Conservation (phyloP, 495 filamentous ascomycete genomes). For the Podospora conica region DNA sequence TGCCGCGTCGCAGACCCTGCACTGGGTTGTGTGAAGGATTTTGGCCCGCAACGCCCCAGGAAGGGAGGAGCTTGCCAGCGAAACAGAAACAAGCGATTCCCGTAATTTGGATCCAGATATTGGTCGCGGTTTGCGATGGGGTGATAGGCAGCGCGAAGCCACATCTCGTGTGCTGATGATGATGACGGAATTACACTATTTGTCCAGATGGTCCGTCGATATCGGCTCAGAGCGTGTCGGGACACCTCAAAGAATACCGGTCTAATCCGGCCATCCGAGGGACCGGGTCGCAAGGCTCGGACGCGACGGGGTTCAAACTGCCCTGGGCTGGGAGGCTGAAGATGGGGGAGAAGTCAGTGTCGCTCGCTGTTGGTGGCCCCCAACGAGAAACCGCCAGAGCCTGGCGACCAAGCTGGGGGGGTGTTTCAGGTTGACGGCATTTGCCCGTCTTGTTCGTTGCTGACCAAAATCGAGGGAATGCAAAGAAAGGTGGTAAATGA, state of each 20-base stretch:
- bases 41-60: neutral
- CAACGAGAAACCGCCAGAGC: neutral
- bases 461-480: neutral
- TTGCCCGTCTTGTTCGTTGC: neutral
- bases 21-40: neutral
- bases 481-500: neutral
- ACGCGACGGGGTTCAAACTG: neutral
- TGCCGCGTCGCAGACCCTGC: neutral
- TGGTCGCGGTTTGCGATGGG: neutral
- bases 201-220: neutral
- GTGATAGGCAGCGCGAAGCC: too few relatives aligned
- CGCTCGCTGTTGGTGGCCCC: neutral
- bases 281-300: too few relatives aligned
- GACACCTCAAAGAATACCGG: neutral
- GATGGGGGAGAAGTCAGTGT: too few relatives aligned
- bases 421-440: neutral
- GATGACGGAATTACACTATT: neutral
- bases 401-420: neutral
- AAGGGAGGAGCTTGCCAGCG: neutral
- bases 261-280: neutral
- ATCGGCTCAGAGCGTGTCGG: neutral
- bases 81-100: neutral
- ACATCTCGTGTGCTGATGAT: neutral
- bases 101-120: neutral
- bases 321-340: too few relatives aligned